These are phyloP conservation scores for Paecilomyces formosus DNA, from an alignment of 2,329 filamentous ascomycete genomes.

Conservation along the genomic window DNA sequence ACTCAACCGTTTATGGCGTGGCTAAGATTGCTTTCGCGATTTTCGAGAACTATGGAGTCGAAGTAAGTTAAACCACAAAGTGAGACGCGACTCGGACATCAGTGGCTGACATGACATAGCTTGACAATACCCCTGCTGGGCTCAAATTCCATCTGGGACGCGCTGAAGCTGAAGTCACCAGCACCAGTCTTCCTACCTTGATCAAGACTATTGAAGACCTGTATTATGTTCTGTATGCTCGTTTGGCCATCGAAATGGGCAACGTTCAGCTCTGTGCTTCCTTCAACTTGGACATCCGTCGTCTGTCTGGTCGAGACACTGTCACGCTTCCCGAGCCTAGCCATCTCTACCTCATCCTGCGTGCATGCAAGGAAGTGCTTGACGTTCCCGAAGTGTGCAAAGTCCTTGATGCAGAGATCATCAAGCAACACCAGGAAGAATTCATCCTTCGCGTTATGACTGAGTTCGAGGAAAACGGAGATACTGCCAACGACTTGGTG, in stretches of 20 bases:
- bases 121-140: conserved; percentile 20
- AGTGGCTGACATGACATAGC: conserved; percentile 12
- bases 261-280: conserved; percentile 26
- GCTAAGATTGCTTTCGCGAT: conserved; percentile 27
- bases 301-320: conserved; percentile 7
- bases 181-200: conserved; percentile 19
- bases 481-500: conserved; percentile 14
- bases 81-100: neutral
- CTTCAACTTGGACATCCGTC: conserved; percentile 17
- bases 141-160: conserved; percentile 23
- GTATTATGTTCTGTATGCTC: conserved; percentile 29
- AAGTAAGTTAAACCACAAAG: conserved; percentile 17
- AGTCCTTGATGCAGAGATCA: conserved; percentile 15
- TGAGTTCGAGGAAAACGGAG: conserved; percentile 6
- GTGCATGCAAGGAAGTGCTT: conserved; percentile 24
- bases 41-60: conserved; percentile 24
- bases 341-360: conserved; percentile 27
- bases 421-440: conserved; percentile 20
- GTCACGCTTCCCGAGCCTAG: conserved; percentile 23
- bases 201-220: conserved; percentile 28
- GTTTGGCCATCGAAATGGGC: conserved; percentile 29
- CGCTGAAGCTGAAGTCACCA: conserved; percentile 20
- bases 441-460: conserved; percentile 19
- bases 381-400: conserved; percentile 19
- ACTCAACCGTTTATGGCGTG: conserved; percentile 25